Evolutionary conservation across 129 eudicot species (phyloP), one percentile per base, ranked within the genome.

Genomic region (Logfia minima): DNA sequence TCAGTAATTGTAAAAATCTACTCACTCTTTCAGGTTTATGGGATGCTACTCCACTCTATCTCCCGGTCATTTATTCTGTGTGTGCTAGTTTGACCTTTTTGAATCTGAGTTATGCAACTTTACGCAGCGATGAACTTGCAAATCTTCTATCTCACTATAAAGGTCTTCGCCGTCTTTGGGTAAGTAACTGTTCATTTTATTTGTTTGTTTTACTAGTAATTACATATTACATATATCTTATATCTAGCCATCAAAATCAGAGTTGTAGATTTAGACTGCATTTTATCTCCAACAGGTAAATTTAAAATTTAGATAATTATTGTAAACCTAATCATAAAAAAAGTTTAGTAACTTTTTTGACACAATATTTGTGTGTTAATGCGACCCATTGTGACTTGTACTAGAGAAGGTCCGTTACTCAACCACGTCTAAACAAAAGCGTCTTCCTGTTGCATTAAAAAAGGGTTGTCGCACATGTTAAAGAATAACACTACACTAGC

Each of bases 131-230:
- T 64, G 96, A 87, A 76, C 85, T 92, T 55, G 85, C 85, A 2
- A 83, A 78, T 71, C 82, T 92, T 75, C 83, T 92, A 21, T 16
- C 66, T 34, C 90, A 84, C 51, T 90, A 95, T 66, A 92, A 86
- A 66, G 80, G 85, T 77, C 83, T 92, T 62, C 93, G 88, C 21
- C 93, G 96, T 28, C 90, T 92, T 8, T 92, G 98, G 98, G 98
- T 92, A 90, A 70, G 89, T 43, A 28, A 23, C 35, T 78, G 34
- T 24, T 24, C 39, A n/a, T 17, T 19, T 17, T 28, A 11, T 23
- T 18, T 41, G 29, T 72, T 32, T 18, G 28, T 72, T 26, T 70
- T 41, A 34, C 23, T 66, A 66, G 29, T 61, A 4, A 62, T 24
- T 64, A 28, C 19, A 5, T 4, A 62, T 24, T 64, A 28, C 19